phyloP scores from a whole-genome alignment of 148 eudicot species.

The Chenopodium suecicum region DNA sequence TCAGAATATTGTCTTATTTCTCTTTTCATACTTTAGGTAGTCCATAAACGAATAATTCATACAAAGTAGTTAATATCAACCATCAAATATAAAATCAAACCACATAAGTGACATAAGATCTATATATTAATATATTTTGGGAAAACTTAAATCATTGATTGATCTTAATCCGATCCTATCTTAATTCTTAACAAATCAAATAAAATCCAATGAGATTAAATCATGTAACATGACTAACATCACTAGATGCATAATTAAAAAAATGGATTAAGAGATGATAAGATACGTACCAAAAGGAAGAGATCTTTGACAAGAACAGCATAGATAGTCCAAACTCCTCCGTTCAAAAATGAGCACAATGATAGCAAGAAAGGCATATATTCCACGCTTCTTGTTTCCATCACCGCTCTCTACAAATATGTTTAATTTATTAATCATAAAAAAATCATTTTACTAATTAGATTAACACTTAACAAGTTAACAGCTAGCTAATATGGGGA shows the following conservation, averaged over 20 bases:
- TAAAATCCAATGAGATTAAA: not conserved
- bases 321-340: slow-evolving; percentile 61
- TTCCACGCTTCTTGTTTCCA: slow-evolving; percentile 53
- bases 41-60: too few species aligned
- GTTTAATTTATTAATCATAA: too few species aligned
- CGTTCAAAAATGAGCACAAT: slow-evolving; percentile 44
- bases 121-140: not conserved
- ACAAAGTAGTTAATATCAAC: too few species aligned
- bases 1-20: too few species aligned
- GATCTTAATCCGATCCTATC: too few species aligned
- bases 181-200: not conserved
- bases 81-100: too few species aligned
- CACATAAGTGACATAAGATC: too few species aligned
- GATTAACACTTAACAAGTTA: too few species aligned
- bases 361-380: slow-evolving; percentile 61
- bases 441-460: too few species aligned
- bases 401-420: slow-evolving; percentile 42
- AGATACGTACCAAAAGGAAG: slow-evolving; percentile 47
- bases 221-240: not conserved
- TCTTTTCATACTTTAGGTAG: too few species aligned
- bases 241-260: not conserved
- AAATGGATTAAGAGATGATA: not conserved
- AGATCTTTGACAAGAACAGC: slow-evolving; percentile 50
- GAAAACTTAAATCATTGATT: not conserved
- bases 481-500: too few species aligned